Evolutionary conservation across 306 rosid species (phyloP), one percentile per base, ranked within the genome.

Genomic region (Quercus bicolor): DNA sequence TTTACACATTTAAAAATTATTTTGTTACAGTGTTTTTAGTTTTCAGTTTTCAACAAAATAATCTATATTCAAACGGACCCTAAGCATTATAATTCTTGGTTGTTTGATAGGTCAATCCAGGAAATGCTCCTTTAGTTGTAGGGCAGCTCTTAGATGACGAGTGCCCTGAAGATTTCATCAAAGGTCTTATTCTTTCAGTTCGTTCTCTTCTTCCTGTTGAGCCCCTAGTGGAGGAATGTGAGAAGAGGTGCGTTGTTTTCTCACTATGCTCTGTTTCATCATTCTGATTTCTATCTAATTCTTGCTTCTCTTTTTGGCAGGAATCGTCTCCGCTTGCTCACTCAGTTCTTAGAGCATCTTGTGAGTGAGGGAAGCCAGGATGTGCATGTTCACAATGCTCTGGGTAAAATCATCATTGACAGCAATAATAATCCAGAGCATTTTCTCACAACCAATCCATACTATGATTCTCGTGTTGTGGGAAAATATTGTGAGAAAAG

Each of bases 331-430:
- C 97, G 99, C 34, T 83, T 96, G 73, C 99, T 96, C 75, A 88
- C 98, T 37, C 99, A 96, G 79, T 96, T 96, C 85, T 85, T 96
- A 88, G 99, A 96, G 88, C 98, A 96, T 91, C 96, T 96, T 34
- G 99, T 96, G 88, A 93, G 98, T 61, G 99, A 96, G 88, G 99
- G 99, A 85, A 96, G 99, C 91, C 99, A 93, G 81, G 99, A 96
- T 76, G 98, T 93, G 61, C 99, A 96, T 84, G 98, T 96, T 56
- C 99, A 96, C 75, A 96, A 96, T 74, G 99, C 99, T 24, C 84
- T 96, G 86, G 99, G 99, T 79, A 96, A 96, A 91, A 96, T 96
- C 76, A 96, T 96, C 83, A 91, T 96, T 72, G 99, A 96, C 82
- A 96, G 99, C 85, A 94, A 94, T 88, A 93, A 96, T 82, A 96